Base-by-base conservation (phyloP, 352 stramenopile species). In the Phytophthora nicotianae region DNA sequence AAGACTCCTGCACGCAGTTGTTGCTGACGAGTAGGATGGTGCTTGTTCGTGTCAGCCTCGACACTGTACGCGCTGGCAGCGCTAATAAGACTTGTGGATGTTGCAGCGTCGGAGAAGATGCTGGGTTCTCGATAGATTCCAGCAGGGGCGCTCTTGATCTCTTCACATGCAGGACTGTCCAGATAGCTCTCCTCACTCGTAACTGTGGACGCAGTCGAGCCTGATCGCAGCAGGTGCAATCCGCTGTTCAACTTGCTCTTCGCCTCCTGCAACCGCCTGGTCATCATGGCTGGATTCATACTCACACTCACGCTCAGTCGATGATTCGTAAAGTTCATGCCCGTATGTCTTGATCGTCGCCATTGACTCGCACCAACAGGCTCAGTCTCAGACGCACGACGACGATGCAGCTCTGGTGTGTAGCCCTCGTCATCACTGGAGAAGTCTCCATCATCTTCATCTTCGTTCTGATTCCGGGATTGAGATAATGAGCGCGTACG, bases 361-460 rank as follows among this genome's bases (percentile, higher is more conserved):
- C 71, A 63, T 14, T 62, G 59, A 48, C 45, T 64, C 5, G 49
- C 60, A 51, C 59, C 52, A 13, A 61, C 9, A 6, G 64, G 27
- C 21, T 65, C 54, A 6, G 50, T 55, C 45, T 72, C 46, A 33
- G 50, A 69, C 16, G 38, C 50, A 8, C 49, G 52, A 27, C 35
- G 60, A 21, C 35, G 48, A 64, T 68, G 66, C 21, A 63, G 38
- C 64, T 65, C 68, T 29, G 58, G 68, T 37, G 55, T 68, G 52
- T 78, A 88, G 29, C 72, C 79, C 42, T 83, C 75, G 41, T 87
- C 75, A 23, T 88, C 79, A 53, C 79, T 86, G 3, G 81, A 89
- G 33, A 89, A 89, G 27, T 83, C 75, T 17, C 74, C 74, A 23
- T 76, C 74, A 38, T 86, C 58, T 66, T 60, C 68, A 20, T 76